phyloP scores from a whole-genome alignment of 2,329 filamentous ascomycete genomes.

The Ploettnerulaceae sp. region DNA sequence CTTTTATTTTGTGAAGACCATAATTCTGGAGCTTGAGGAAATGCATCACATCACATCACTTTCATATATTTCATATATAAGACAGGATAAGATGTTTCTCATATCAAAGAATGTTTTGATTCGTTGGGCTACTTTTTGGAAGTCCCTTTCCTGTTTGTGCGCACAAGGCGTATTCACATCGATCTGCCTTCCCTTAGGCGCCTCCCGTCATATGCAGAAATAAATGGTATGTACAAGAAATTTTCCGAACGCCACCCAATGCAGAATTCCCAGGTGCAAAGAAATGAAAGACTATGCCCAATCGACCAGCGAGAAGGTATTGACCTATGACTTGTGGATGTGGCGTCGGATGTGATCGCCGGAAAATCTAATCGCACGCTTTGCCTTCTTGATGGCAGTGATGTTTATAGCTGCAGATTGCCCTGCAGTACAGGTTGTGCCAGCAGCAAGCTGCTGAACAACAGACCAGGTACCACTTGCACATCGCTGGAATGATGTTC shows the following conservation, averaged over 20 bases:
- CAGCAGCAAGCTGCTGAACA: slow-evolving; percentile 39
- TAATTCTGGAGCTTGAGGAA: not conserved
- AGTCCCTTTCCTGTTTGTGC: not conserved
- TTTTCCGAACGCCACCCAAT: slow-evolving; percentile 15
- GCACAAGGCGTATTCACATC: not conserved
- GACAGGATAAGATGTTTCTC: not conserved
- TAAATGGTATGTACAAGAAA: slow-evolving; percentile 26
- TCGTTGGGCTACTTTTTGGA: not conserved
- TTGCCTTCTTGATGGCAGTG: slow-evolving; percentile 23
- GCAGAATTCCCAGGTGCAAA: slow-evolving; percentile 9
- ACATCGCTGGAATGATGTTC: slow-evolving; percentile 50
- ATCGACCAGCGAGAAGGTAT: slow-evolving; percentile 24
- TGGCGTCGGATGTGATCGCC: slow-evolving; percentile 27
- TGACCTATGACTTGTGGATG: slow-evolving; percentile 15
- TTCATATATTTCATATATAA: too few relatives aligned
- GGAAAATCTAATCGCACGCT: slow-evolving; percentile 28
- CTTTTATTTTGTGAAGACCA: too few relatives aligned
- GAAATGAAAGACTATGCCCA: slow-evolving; percentile 21
- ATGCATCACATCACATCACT: not conserved
- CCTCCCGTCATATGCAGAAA: not conserved
- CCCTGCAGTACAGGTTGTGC: slow-evolving; percentile 43
- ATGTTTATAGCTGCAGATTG: slow-evolving; percentile 39
- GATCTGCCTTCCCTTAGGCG: not conserved
- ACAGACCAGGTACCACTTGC: slow-evolving; percentile 48
- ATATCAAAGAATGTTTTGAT: slow-evolving; percentile 7